Evolutionary conservation across 495 filamentous ascomycete genomes (phyloP), one percentile per base, ranked within the genome.

Genomic region (Pyrenopolyporus hunteri): DNA sequence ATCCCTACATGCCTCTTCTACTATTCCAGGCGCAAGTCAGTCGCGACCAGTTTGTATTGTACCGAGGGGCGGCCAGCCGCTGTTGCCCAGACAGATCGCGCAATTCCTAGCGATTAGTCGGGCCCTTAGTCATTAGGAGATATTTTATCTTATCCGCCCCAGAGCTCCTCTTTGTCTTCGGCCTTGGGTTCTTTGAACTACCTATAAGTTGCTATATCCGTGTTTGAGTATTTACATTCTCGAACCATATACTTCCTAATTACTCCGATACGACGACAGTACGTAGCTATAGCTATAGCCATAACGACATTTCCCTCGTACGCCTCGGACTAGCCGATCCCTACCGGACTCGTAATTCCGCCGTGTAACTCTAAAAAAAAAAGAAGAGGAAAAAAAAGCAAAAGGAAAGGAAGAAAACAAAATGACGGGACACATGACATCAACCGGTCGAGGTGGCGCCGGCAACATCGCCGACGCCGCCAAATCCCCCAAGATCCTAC

Each of bases 401-500:
- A 14, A 39, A 14, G 17, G 35, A 39, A 4, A 39, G 6, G n/a
- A n/a, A n/a, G n/a, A n/a, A n/a, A 9, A 20, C 6, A 69, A 59
- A 43, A 74, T 74, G 74, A 69, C 73, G 35, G 53, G 56, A 13
- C 44, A 72, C 39, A 50, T 77, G 42, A 72, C 76, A 11, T 78
- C 79, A 6, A 76, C 76, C 29, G 82, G 82, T 42, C 78, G 82
- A 52, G 82, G 82, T 65, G 82, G 82, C 68, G 75, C 78, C 78
- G 91, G 91, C 62, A 96, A 96, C 78, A 90, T 93, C 61, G 82
- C 80, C 67, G 82, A 83, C 60, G 75, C 80, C 49, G 73, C 83
- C 62, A 78, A 78, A 59, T 73, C 75, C 32, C 67, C 80, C 8
- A 70, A 73, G 26, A 64, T 80, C 53, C 71, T 76, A 9, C 77